These are phyloP conservation scores for Phialocephala sp. DNA, from an alignment of 2,329 filamentous ascomycete genomes.

Conservation along the genomic window DNA sequence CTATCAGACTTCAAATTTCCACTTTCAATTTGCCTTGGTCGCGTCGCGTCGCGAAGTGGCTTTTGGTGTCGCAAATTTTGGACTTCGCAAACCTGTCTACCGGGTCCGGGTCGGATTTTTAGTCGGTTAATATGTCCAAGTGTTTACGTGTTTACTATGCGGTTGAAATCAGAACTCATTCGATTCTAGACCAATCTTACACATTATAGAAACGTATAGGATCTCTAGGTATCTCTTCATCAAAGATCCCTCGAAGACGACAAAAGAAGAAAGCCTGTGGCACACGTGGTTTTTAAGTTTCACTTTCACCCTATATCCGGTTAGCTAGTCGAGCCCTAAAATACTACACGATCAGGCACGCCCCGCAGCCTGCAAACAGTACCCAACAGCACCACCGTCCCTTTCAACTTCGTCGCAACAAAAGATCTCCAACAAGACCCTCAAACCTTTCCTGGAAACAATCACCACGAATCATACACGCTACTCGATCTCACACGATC, in stretches of 20 bases:
- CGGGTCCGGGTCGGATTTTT: not conserved
- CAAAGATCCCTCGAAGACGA: not conserved
- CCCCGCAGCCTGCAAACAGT: not conserved
- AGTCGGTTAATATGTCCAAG: not conserved
- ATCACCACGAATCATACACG: not conserved
- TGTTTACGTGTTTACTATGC: not conserved
- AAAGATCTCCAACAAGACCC: not conserved
- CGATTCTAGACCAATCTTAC: not conserved
- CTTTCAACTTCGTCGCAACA: not conserved
- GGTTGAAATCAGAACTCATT: not conserved
- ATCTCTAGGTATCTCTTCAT: not conserved
- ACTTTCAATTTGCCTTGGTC: not conserved
- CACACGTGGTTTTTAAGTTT: not conserved
- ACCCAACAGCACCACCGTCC: not conserved
- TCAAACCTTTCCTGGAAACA: no score
- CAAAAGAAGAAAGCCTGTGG: not conserved
- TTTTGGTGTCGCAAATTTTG: not conserved
- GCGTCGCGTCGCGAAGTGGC: no score
- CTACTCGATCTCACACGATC: conserved; percentile 9
- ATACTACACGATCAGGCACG: not conserved
- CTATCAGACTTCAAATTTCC: no score
- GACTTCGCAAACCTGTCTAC: not conserved
- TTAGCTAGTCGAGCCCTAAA: not conserved
- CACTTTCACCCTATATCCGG: not conserved
- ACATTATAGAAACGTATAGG: not conserved